phyloP scores from a whole-genome alignment of 441 rosid species.

The Melastoma candidum region DNA sequence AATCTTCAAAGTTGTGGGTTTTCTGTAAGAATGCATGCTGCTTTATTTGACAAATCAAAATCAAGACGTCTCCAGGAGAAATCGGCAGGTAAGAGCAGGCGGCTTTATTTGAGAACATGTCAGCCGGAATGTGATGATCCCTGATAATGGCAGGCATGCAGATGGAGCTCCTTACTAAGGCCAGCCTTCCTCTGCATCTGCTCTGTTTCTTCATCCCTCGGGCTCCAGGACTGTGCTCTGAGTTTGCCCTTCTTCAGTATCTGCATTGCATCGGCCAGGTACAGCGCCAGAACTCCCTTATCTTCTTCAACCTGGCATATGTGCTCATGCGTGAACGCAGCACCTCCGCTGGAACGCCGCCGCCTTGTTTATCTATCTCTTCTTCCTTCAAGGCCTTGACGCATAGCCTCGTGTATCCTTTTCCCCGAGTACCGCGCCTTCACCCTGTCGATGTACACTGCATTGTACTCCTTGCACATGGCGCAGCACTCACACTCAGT shows the following conservation, averaged over 20 bases:
- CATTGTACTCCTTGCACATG: slow-evolving; percentile 54
- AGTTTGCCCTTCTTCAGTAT: slow-evolving; percentile 36
- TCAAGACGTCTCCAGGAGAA: too few relatives aligned
- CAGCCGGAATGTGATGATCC: slow-evolving; percentile 22
- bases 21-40: neutral
- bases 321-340: slow-evolving; percentile 35
- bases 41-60: neutral
- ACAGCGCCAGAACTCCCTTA: slow-evolving; percentile 42
- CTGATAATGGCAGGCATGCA: slow-evolving; percentile 75
- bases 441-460: slow-evolving; percentile 31
- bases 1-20: neutral
- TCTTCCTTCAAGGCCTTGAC: slow-evolving; percentile 40
- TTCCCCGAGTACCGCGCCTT: slow-evolving; percentile 37
- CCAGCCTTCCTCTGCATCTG: slow-evolving; percentile 31
- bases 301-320: slow-evolving; percentile 37
- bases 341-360: slow-evolving; percentile 31
- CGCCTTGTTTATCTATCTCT: slow-evolving; percentile 37
- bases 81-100: too few relatives aligned
- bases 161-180: slow-evolving; percentile 72
- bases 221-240: slow-evolving; percentile 46
- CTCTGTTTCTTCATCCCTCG: slow-evolving; percentile 23
- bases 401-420: slow-evolving; percentile 39
- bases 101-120: neutral
- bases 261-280: slow-evolving; percentile 52
- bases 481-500: slow-evolving; percentile 63